phyloP scores from a whole-genome alignment of 257 asterid species.

The Rauvolfia tetraphylla region DNA sequence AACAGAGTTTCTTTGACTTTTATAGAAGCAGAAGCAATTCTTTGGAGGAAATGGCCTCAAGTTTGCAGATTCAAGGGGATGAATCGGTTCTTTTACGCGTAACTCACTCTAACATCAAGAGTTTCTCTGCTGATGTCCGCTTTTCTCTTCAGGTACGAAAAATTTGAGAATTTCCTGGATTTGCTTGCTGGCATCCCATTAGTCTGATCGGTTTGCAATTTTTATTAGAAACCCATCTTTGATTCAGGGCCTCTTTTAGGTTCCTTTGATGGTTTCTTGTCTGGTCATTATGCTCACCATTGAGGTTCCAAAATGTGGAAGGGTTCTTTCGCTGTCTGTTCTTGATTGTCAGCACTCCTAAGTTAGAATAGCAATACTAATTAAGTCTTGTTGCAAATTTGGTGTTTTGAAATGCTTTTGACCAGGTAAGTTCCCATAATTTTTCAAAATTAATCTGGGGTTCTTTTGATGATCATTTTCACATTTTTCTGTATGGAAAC shows the following conservation, averaged over 20 bases:
- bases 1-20: not conserved
- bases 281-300: not conserved
- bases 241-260: not conserved
- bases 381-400: not conserved
- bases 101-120: conserved; percentile 89
- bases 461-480: not conserved
- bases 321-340: not conserved
- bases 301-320: not conserved
- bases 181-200: no score
- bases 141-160: conserved; percentile 62
- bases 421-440: not conserved
- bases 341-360: not conserved
- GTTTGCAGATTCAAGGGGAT: conserved; percentile 64
- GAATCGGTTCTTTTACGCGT: conserved; percentile 65
- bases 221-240: not conserved
- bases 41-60: conserved; percentile 43
- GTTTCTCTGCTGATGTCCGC: conserved; percentile 64
- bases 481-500: not conserved
- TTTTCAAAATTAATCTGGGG: not conserved
- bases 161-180: not conserved
- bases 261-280: not conserved
- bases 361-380: not conserved
- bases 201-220: not conserved
- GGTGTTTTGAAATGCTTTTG: not conserved
- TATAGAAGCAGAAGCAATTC: not conserved